Percentiles rank a stretch among this genome's conserved stretches.
phyloP scores from a whole-genome alignment of 257 asterid species.

The Nicotiana noctiflora region DNA sequence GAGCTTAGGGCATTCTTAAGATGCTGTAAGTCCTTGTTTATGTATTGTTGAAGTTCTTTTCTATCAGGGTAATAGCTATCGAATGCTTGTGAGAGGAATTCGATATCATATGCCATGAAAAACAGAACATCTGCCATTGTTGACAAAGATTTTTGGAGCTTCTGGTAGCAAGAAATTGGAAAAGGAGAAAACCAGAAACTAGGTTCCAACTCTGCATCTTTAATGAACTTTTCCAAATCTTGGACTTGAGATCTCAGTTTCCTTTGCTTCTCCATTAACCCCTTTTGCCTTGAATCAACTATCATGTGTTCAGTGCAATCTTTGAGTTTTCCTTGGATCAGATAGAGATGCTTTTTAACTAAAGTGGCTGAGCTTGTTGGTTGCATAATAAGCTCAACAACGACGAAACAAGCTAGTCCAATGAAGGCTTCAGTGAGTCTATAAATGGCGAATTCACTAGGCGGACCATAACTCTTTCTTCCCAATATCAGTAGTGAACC shows the following conservation, averaged over 20 bases:
- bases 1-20: slow-evolving; percentile 25
- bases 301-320: slow-evolving; percentile 15
- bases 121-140: slow-evolving; percentile 29
- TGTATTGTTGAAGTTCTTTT: slow-evolving; percentile 33
- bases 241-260: slow-evolving; percentile 22
- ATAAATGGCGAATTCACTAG: slow-evolving; percentile 50
- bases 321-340: slow-evolving; percentile 23
- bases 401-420: slow-evolving; percentile 43
- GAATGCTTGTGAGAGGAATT: slow-evolving; percentile 22
- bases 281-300: slow-evolving; percentile 1
- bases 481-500: slow-evolving; percentile 68
- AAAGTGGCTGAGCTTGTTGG: slow-evolving; percentile 55
- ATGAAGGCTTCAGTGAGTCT: slow-evolving; percentile 56
- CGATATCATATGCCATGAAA: slow-evolving; percentile 29
- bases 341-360: slow-evolving; percentile 32
- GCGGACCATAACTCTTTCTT: slow-evolving; percentile 48
- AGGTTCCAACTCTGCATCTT: slow-evolving; percentile 57
- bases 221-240: slow-evolving; percentile 25
- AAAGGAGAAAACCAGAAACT: slow-evolving; percentile 64
- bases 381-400: slow-evolving; percentile 50
- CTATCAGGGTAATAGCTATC: slow-evolving; percentile 13
- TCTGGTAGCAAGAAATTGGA: slow-evolving; percentile 34
- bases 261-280: slow-evolving; percentile 24
- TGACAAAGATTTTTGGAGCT: slow-evolving; percentile 30
- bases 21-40: slow-evolving; percentile 18